These are phyloP conservation scores for Aspergillus egyptiacus DNA, from an alignment of 495 filamentous ascomycete genomes.

Conservation along the genomic window DNA sequence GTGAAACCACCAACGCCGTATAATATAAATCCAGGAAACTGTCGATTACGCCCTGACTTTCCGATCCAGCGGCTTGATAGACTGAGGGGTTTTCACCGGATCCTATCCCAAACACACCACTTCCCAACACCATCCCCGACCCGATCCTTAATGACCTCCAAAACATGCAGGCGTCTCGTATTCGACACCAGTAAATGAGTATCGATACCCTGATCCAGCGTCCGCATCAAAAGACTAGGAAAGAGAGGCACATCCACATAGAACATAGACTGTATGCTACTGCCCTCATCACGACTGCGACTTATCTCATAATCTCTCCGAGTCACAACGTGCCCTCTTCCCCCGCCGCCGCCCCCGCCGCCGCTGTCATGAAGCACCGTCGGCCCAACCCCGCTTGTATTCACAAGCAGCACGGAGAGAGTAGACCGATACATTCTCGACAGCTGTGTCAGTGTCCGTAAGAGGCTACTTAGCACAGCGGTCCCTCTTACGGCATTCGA, in stretches of 20 bases:
- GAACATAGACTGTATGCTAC: conserved; percentile 34
- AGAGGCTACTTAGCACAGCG: conserved; percentile 28
- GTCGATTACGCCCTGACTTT: no score
- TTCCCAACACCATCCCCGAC: conserved; percentile 31
- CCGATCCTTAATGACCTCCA: conserved; percentile 43
- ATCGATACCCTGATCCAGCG: conserved; percentile 39
- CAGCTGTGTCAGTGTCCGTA: conserved; percentile 33
- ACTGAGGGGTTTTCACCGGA: background rate
- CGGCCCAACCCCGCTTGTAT: conserved; percentile 33
- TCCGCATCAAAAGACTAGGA: conserved; percentile 35
- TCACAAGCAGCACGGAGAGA: conserved; percentile 37
- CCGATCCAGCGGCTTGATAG: no score
- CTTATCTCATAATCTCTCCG: background rate
- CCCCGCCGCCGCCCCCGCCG: background rate
- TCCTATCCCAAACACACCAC: conserved; percentile 32
- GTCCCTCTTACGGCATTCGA: conserved; percentile 38
- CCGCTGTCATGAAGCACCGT: background rate
- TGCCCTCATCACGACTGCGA: conserved; percentile 18
- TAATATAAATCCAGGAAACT: no score
- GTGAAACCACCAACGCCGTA: background rate
- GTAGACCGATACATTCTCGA: conserved; percentile 24
- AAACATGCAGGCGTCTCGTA: conserved; percentile 19
- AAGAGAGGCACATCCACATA: conserved; percentile 20
- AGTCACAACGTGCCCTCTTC: background rate
- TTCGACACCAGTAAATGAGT: conserved; percentile 36